Base-by-base conservation (phyloP, 2,329 filamentous ascomycete genomes). In the Microsporum audouinii region DNA sequence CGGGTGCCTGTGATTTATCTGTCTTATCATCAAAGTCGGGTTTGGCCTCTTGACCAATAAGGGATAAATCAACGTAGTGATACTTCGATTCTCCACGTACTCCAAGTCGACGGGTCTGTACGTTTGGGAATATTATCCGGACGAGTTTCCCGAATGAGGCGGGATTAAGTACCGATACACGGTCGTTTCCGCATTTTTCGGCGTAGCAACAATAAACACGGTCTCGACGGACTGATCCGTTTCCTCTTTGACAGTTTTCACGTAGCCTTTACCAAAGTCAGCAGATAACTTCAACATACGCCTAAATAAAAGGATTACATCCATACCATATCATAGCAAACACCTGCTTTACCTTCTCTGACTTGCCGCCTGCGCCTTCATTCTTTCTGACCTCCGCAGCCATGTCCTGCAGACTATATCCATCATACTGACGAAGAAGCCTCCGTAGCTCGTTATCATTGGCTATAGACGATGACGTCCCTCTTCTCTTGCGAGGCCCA, bases 31-130 rank as follows among this genome's bases (percentile, higher is more conserved):
- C 38, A 45, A 58, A 33, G n/a, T 51, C 61, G 51, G 70, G 70
- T 57, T 73, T 72, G 59, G 74, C 72, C 61, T 76, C 75, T 63
- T 76, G 75, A 61, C 77, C 75, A 23, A 76, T 75, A 49, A 80
- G 73, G 1, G 76, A 77, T 62, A 80, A 68, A 65, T 80, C 78
- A 56, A 80, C 78, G 63, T 99, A 99, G 74, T 99, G 94, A 73
- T 99, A 99, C 72, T 99, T 99, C 12, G 94, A 99, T 76, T 97
- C 92, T 65, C 94, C 94, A 59, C 94, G 85, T 55, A 97, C 91
- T 64, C 94, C 94, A 10, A 99, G 80, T 65, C 94, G 84, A 62
- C 94, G 83, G 36, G 94, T 99, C 75, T 95, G 92, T 27, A 99
- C 86, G 47, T 91, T 92, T 0, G 94, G 92, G 68, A 97, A 99